Percentiles rank a stretch among this genome's conserved stretches.
Evolutionary conservation across 2,329 filamentous ascomycete species (phyloP).

Genomic region (Emmonsia crescens): DNA sequence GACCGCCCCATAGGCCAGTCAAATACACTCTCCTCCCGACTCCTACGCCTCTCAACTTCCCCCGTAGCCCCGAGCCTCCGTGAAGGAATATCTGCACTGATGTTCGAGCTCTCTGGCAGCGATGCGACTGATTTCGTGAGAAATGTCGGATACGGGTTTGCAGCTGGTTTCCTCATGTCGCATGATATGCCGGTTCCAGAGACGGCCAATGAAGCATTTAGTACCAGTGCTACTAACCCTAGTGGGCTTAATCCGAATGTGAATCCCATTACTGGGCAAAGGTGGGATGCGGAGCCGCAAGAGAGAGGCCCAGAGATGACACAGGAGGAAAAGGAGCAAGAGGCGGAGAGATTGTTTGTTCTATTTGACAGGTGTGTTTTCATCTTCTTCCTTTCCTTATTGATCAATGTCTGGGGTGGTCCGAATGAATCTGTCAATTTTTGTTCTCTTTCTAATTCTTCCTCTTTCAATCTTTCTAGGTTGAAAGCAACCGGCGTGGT

Average conservation of each 20-base stretch:
- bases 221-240: conserved; percentile 20
- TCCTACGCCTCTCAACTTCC: conserved; percentile 69
- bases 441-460: background rate
- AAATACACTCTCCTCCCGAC: conserved; percentile 59
- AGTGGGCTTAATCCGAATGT: conserved; percentile 37
- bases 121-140: conserved; percentile 71
- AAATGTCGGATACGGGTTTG: conserved; percentile 91
- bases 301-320: conserved; percentile 64
- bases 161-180: conserved; percentile 77
- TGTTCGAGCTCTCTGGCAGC: conserved; percentile 78
- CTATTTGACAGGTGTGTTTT: conserved; percentile 65
- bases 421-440: background rate
- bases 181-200: conserved; percentile 70
- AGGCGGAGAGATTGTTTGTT: conserved; percentile 82
- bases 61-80: conserved; percentile 61
- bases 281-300: conserved; percentile 54
- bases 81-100: conserved; percentile 61
- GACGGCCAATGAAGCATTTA: conserved; percentile 48
- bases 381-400: background rate
- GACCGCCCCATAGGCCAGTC: conserved; percentile 65
- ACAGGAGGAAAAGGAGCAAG: conserved; percentile 78
- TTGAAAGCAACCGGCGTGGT: conserved; percentile 66
- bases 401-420: no score
- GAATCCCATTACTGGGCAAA: conserved; percentile 83
- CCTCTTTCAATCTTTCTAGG: conserved; percentile 22